Conservation (phyloP, 192 early-diverging fungal genomes). For the Rhizophagus prolifer region DNA sequence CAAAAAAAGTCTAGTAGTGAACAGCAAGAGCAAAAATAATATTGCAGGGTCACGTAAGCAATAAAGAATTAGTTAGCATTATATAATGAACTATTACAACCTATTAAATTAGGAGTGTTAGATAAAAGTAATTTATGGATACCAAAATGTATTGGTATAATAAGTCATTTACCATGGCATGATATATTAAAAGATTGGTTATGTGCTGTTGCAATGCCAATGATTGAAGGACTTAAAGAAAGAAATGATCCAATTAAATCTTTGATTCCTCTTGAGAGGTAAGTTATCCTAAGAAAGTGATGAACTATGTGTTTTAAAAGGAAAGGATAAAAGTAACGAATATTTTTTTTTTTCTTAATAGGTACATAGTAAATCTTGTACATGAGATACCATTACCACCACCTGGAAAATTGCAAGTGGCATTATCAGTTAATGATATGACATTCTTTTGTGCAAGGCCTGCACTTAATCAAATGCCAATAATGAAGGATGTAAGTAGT, state of each 20-base stretch:
- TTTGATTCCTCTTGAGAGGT: conserved; percentile 59
- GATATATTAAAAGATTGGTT: conserved; percentile 78
- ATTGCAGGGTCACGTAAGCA: not conserved
- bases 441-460: conserved; percentile 68
- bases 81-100: conserved; percentile 62
- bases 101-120: conserved; percentile 55
- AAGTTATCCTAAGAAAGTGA: not conserved
- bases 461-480: conserved; percentile 72
- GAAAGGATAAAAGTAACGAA: not conserved
- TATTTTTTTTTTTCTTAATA: conserved; percentile 31
- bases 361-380: conserved; percentile 67
- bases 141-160: conserved; percentile 65
- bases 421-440: conserved; percentile 61
- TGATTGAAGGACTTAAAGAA: conserved; percentile 51
- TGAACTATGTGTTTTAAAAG: too few relatives aligned
- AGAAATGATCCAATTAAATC: conserved; percentile 30
- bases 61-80: conserved; percentile 39
- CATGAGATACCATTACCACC: conserved; percentile 77
- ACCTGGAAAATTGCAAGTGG: conserved; percentile 74
- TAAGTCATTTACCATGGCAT: conserved; percentile 73
- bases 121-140: conserved; percentile 65
- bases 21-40: not conserved
- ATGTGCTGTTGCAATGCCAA: conserved; percentile 54
- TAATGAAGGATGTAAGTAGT: conserved; percentile 72
- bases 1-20: too few relatives aligned